phyloP scores from a whole-genome alignment of 2,329 filamentous ascomycete genomes.

The Fonsecaea monophora region DNA sequence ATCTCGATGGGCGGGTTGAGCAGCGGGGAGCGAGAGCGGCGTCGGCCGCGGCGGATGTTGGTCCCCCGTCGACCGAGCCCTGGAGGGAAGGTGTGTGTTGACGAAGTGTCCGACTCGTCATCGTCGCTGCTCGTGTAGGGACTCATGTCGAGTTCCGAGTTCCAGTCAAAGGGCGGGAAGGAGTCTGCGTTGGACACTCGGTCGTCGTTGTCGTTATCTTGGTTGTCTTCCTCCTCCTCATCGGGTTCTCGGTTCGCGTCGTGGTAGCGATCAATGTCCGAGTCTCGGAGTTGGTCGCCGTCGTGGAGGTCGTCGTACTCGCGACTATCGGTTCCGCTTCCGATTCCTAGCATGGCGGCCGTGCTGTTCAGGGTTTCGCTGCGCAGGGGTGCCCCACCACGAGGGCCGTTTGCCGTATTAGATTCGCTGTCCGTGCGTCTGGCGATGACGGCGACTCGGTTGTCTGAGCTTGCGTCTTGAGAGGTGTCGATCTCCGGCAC shows the following conservation, averaged over 20 bases:
- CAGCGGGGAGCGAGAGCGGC: conserved; percentile 15
- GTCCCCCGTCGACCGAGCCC: conserved; percentile 4
- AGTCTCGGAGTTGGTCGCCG: not conserved
- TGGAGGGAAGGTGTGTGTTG: not conserved
- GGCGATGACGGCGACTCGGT: not conserved
- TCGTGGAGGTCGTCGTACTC: conserved; percentile 3
- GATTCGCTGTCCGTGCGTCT: not conserved
- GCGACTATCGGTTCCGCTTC: conserved; percentile 4
- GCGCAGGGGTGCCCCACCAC: conserved; percentile 13
- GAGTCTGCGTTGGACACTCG: conserved; percentile 45
- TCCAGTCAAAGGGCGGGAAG: conserved; percentile 51
- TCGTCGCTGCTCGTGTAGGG: conserved; percentile 39
- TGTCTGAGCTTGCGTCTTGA: not conserved
- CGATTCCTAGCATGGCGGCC: conserved; percentile 24
- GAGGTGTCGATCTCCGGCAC: conserved; percentile 10
- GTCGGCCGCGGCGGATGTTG: conserved; percentile 16
- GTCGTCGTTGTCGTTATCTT: conserved; percentile 27
- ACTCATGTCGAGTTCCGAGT: conserved; percentile 52
- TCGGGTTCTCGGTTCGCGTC: conserved; percentile 3
- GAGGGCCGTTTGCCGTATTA: not conserved
- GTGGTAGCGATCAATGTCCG: not conserved
- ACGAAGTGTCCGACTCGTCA: conserved; percentile 2
- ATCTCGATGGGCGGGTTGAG: conserved; percentile 13
- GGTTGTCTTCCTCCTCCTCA: conserved; percentile 5
- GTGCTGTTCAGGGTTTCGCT: conserved; percentile 32